These are phyloP conservation scores for Penicillium coffeae DNA, from an alignment of 495 filamentous ascomycete genomes.

Conservation along the genomic window DNA sequence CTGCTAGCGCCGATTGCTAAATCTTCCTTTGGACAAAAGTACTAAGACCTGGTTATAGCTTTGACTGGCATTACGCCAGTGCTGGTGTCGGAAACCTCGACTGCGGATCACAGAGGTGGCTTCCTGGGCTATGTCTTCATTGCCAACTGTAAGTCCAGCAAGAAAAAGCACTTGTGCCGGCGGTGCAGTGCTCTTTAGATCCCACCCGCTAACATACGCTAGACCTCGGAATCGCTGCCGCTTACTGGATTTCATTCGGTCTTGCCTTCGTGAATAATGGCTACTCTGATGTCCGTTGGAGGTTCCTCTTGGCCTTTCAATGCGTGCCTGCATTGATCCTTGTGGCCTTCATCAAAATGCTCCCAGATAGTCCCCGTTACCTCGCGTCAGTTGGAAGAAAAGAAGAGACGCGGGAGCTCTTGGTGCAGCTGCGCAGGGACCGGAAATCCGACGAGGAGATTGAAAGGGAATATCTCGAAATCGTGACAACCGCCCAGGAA, in stretches of 20 bases:
- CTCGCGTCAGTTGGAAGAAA: constrained; percentile 35
- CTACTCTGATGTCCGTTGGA: constrained; percentile 49
- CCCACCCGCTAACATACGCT: constrained; percentile 8
- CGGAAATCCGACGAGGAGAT: constrained; percentile 24
- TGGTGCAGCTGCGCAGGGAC: constrained; percentile 24
- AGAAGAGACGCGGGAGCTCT: constrained; percentile 36
- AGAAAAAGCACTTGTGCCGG: neutral
- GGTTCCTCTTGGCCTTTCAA: constrained; percentile 54
- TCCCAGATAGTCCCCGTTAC: constrained; percentile 49
- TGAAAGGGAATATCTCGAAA: constrained; percentile 40
- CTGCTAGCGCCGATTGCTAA: constrained; percentile 6
- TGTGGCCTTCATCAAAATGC: constrained; percentile 42
- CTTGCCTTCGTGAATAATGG: constrained; percentile 50
- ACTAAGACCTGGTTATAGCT: constrained; percentile 21
- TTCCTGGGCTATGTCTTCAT: constrained; percentile 53
- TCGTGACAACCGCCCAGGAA: constrained; percentile 28
- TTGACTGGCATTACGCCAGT: constrained; percentile 52
- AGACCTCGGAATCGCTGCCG: constrained; percentile 57
- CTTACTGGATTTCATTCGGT: constrained; percentile 62
- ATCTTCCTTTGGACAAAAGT: neutral
- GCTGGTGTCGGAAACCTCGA: constrained; percentile 48
- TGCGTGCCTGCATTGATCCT: constrained; percentile 52
- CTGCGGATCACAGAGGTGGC: constrained; percentile 43
- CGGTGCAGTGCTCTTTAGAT: neutral
- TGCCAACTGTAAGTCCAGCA: constrained; percentile 38